Base-by-base conservation (phyloP, 106 monocot species). In the Phalaenopsis equestris region DNA sequence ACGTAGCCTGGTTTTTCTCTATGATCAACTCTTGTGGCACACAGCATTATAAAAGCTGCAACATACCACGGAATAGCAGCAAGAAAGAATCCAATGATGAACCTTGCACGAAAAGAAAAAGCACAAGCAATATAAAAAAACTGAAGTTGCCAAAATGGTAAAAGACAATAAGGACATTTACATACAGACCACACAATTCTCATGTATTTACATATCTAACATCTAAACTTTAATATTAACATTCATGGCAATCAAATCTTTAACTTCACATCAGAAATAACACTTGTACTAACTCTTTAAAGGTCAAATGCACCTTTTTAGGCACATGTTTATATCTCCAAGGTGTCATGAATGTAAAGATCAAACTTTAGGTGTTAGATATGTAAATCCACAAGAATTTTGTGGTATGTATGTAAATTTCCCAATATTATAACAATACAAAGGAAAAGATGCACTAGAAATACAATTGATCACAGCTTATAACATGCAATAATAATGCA, bases 51-150 rank as follows among this genome's bases (percentile, higher is more conserved):
- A 56, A 92, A 88, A 43, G 95, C 95, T 80, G 85, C 95, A 77
- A 89, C 85, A 79, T 95, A 95, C 95, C 95, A 95, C 18, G 95
- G 95, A 87, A 95, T 85, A 73, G 95, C 92, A 83, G 84, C 95
- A 64, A 90, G 49, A 78, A 95, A 90, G 92, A 95, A 95, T 36
- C 95, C 95, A 79, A 84, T 49, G 42, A 95, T 90, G 67, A 95
- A 95, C 87, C 95, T 95, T 73, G 19, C 78, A 86, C 49, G 6
- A 18, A 65, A 72, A 77, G 37, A 30, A 24, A 43, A n/a, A 56
- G n/a, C 3, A 11, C 45, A 80, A 49, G 45, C 49, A n/a, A 76
- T 30, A 76, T 76, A 49, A 47, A 52, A 21, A 18, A 76, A 8
- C 49, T 24, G 12, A 52, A 21, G 14, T 48, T 48, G 49, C 76